phyloP scores from a whole-genome alignment of 352 stramenopile species.

The Globisporangium sylvaticum region DNA sequence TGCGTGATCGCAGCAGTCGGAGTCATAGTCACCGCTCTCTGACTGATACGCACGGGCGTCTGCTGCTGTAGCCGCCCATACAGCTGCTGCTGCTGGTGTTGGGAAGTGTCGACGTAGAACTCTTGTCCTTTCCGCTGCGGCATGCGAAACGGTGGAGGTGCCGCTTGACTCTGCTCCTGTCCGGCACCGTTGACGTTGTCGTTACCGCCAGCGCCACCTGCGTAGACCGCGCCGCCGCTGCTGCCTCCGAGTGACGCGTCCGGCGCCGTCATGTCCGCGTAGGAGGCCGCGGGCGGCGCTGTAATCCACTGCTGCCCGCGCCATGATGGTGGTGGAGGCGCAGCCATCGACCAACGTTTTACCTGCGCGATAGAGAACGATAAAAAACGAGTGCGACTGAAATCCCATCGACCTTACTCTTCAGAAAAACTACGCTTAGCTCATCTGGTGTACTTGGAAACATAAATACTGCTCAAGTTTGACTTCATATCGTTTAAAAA shows the following conservation, averaged over 20 bases:
- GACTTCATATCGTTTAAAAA: no score
- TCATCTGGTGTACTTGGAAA: no score
- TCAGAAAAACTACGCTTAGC: no score
- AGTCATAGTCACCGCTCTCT: background rate
- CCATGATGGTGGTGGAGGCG: background rate
- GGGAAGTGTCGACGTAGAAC: constrained; percentile 1
- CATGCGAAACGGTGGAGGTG: background rate
- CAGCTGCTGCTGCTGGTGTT: no score
- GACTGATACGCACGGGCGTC: background rate
- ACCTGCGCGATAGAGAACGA: background rate
- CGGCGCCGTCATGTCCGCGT: background rate
- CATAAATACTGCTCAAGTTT: no score
- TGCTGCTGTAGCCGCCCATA: constrained; percentile 13
- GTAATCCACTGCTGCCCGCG: background rate
- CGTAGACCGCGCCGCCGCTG: background rate
- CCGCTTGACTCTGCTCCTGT: background rate
- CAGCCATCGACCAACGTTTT: constrained; percentile 3
- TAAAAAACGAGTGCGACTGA: no score
- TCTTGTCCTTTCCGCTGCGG: constrained; percentile 6
- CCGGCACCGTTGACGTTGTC: no score
- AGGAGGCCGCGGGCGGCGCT: background rate
- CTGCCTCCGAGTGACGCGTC: background rate
- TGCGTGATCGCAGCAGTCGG: constrained; percentile 5
- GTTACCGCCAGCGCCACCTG: background rate
- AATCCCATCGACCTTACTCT: no score